phyloP scores from a whole-genome alignment of 352 stramenopile genomes.

The Globisporangium paddicum region DNA sequence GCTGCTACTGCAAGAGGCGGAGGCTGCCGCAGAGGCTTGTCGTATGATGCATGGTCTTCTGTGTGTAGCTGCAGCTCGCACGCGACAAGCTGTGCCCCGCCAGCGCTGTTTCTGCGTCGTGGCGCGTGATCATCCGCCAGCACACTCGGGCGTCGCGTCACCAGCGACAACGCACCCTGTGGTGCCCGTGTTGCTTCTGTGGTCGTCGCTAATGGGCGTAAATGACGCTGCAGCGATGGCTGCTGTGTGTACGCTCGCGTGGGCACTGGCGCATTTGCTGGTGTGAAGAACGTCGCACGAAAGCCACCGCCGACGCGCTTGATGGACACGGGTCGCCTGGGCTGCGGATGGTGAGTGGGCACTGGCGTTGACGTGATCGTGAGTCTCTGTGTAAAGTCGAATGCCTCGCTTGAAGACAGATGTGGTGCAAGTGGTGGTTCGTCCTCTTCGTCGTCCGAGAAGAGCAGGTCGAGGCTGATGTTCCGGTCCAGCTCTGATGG shows the following conservation, averaged over 20 bases:
- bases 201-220: neutral
- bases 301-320: constrained; percentile 62
- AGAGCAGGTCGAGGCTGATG: constrained; percentile 54
- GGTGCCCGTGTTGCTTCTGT: neutral
- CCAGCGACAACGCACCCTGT: constrained; percentile 5
- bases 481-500: neutral
- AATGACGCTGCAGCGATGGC: neutral
- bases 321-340: constrained; percentile 23
- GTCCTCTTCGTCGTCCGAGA: constrained; percentile 31
- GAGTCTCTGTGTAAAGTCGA: neutral
- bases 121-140: neutral
- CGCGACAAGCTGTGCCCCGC: neutral
- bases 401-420: neutral
- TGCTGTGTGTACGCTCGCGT: constrained; percentile 9
- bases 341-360: neutral
- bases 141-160: constrained; percentile 8
- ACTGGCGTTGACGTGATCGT: neutral
- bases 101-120: neutral
- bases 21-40: neutral
- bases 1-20: neutral
- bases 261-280: neutral
- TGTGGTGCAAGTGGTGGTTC: neutral
- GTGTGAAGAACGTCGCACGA: constrained; percentile 22
- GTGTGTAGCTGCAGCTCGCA: neutral
- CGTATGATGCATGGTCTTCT: neutral